These are phyloP conservation scores for Penicillium crystallinum DNA, from an alignment of 495 filamentous ascomycete genomes.

Conservation along the genomic window DNA sequence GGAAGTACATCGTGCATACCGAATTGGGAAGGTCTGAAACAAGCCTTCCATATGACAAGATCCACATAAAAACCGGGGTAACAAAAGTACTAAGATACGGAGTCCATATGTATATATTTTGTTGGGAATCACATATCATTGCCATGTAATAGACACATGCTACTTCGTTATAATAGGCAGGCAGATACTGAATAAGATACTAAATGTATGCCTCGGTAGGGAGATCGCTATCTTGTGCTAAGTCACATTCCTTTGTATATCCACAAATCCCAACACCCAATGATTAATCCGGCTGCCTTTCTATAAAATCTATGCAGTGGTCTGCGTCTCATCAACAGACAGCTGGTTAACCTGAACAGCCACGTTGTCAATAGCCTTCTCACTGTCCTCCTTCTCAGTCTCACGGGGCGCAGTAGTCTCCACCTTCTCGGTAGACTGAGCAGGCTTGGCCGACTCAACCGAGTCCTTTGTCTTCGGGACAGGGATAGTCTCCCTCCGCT, in stretches of 20 bases:
- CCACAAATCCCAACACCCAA: not conserved
- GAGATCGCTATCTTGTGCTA: not conserved
- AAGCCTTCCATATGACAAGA: not conserved
- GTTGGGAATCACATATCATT: too few relatives aligned
- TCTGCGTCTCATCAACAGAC: slow-evolving; percentile 8
- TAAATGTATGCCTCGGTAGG: slow-evolving; percentile 1
- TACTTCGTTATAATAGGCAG: not conserved
- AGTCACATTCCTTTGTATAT: not conserved
- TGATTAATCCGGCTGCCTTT: not conserved
- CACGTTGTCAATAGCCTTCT: slow-evolving; percentile 14
- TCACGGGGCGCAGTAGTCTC: not conserved
- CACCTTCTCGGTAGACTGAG: not conserved
- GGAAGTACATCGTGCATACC: not conserved
- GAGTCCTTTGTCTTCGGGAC: slow-evolving; percentile 14
- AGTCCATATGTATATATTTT: too few relatives aligned
- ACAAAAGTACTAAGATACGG: too few relatives aligned
- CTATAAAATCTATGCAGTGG: slow-evolving; percentile 14
- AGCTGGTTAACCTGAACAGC: slow-evolving; percentile 17
- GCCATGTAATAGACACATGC: not conserved
- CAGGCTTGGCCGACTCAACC: not conserved
- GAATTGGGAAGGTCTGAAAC: not conserved
- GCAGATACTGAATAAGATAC: too few relatives aligned
- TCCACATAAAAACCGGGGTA: not conserved
- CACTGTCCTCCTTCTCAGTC: not conserved
- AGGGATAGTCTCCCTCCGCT: slow-evolving; percentile 30